phyloP scores from a whole-genome alignment of 1,139 yeast genomes.

The Sugiyamaella sp. region DNA sequence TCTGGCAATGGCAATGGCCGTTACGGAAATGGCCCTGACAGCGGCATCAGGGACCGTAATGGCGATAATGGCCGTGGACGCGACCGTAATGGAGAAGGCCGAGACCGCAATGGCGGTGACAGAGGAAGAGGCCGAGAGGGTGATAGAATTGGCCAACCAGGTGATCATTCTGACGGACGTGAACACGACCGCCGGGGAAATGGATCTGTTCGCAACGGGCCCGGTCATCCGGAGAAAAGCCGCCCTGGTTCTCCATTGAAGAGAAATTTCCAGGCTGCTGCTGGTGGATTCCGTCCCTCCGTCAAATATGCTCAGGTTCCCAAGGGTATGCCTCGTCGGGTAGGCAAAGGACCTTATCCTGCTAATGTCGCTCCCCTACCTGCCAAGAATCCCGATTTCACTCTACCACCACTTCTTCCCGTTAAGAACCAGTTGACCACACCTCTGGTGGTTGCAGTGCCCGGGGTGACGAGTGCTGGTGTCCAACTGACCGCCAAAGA shows the following conservation, averaged over 20 bases:
- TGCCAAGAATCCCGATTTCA: background rate
- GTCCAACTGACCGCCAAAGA: background rate
- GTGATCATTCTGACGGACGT: background rate
- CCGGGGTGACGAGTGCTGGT: background rate
- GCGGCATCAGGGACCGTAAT: no score
- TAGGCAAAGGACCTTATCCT: background rate
- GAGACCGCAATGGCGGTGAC: background rate
- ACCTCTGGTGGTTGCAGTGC: background rate
- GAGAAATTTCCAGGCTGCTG: background rate
- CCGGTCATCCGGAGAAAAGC: background rate
- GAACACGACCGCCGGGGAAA: background rate
- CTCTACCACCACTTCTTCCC: background rate
- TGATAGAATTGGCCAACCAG: background rate
- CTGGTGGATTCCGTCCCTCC: background rate
- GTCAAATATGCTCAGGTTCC: background rate
- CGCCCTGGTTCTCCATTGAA: background rate
- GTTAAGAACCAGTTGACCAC: background rate
- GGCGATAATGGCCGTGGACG: slow-evolving; percentile 1
- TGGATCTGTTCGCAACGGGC: background rate
- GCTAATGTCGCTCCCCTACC: background rate
- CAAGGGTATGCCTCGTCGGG: background rate
- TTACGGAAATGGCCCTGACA: background rate
- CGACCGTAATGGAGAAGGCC: background rate
- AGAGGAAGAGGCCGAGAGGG: background rate
- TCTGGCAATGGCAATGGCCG: slow-evolving; percentile 1